Base-by-base conservation (phyloP, 2,329 filamentous ascomycete species). In the Lachnellula cervina region DNA sequence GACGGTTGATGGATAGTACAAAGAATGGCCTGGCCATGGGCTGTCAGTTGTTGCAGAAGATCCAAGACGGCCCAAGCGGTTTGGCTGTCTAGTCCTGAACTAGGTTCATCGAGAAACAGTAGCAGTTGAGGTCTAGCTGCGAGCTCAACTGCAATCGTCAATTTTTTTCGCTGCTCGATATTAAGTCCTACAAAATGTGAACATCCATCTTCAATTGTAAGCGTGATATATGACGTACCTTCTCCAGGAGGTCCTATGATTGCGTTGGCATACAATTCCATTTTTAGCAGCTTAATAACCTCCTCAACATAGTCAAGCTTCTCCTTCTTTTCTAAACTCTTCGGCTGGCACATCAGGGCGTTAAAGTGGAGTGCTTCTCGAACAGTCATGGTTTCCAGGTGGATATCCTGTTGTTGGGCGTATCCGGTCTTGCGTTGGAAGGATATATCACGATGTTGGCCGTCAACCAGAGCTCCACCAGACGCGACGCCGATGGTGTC, bases 1-100 rank as follows among this genome's bases (percentile, higher is more conserved):
- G 89, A 94, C 11, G 93, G 93, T 71, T 97, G 93, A 71, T 97
- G 93, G 57, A 97, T 97, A 0, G 93, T 97, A 73, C 91, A 96
- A 14, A 97, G 83, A 70, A 97, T 89, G 49, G 93, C 92, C 70
- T 95, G 90, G 14, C 93, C 92, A 61, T 85, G 88, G 71, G 93
- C 89, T 64, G 90, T 91, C 35, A 97, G 80, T 73, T 94, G 96
- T 73, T 95, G 87, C 43, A 97, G 80, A 34, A 97, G 82, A 69
- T 91, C 86, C 42, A 92, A 79, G 68, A 97, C 96, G 60, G 90
- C 89, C 90, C 91, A 97, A 1, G 91, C 94, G 2, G 92, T 96
- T 71, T 97, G 91, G 64, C 87, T 90, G 72, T 97, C 93, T 16
- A 97, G 83, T 76, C 93, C 93, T 34, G 91, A 96, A 5, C 92